phyloP scores from a whole-genome alignment of 75 land plant genomes.

The Picea glauca region DNA sequence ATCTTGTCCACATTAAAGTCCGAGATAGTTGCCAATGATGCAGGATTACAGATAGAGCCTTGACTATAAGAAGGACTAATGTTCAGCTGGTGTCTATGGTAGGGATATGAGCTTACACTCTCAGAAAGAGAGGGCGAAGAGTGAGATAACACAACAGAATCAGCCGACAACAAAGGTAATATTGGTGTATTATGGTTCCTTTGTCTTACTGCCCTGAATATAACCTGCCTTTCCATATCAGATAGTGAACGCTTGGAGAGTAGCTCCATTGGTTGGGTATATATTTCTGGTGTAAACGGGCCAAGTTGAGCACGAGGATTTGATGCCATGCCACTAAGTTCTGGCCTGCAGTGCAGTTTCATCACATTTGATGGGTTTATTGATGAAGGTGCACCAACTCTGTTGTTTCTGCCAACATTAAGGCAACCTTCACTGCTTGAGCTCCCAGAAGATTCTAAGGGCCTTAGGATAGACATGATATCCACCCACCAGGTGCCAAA shows the following conservation, averaged over 20 bases:
- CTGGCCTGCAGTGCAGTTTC: not conserved
- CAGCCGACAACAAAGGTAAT: slow-evolving; percentile 1
- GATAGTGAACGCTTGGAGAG: not conserved
- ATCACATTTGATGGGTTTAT: not conserved
- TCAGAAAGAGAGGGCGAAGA: not conserved
- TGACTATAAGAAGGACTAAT: slow-evolving; percentile 6
- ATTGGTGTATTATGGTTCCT: not conserved
- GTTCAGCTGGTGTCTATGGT: not conserved
- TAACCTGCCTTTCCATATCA: slow-evolving; percentile 6
- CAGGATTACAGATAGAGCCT: not conserved
- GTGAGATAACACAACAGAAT: slow-evolving; percentile 3
- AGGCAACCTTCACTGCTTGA: not conserved
- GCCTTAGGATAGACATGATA: slow-evolving; percentile 7
- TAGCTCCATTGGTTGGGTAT: not conserved
- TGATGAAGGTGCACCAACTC: not conserved
- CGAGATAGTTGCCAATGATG: not conserved
- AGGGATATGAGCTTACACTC: not conserved
- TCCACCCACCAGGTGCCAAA: not conserved
- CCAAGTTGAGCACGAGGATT: not conserved
- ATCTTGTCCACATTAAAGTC: not conserved
- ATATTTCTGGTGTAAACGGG: not conserved
- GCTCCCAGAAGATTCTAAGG: slow-evolving; percentile 3
- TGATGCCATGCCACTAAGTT: not conserved
- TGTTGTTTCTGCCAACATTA: slow-evolving; percentile 5
- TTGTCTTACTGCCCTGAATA: slow-evolving; percentile 1